phyloP scores from a whole-genome alignment of 495 filamentous ascomycete genomes.

The Neurospora hispaniola region DNA sequence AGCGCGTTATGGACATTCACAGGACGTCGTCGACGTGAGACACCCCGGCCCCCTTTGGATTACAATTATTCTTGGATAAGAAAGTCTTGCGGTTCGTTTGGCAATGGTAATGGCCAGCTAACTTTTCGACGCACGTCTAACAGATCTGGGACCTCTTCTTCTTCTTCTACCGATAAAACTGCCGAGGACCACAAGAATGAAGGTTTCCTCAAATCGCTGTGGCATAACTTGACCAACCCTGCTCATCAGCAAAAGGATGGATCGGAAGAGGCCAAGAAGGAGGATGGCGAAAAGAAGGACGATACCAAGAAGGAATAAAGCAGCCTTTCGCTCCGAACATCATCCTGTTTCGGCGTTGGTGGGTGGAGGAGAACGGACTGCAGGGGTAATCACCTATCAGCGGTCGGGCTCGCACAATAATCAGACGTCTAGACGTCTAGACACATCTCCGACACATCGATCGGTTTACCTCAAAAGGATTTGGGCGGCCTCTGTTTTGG shows the following conservation, averaged over 20 bases:
- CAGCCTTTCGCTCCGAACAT: not conserved
- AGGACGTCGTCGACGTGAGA: conserved; percentile 13
- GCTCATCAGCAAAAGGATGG: conserved; percentile 32
- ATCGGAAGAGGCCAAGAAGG: conserved; percentile 10
- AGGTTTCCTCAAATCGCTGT: conserved; percentile 79
- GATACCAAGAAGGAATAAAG: conserved; percentile 40
- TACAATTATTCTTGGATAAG: not conserved
- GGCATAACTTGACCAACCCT: conserved; percentile 75
- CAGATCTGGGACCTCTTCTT: conserved; percentile 3
- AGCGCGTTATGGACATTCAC: conserved; percentile 65
- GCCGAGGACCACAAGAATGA: conserved; percentile 48
- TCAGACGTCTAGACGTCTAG: not conserved
- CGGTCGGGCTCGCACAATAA: not conserved
- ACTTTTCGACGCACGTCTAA: not conserved
- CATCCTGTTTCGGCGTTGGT: not conserved
- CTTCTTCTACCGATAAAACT: not conserved
- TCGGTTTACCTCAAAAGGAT: not conserved
- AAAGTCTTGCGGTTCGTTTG: not conserved
- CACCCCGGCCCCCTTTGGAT: conserved; percentile 8
- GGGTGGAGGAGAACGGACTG: not conserved
- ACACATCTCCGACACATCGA: not conserved
- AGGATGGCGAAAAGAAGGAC: conserved; percentile 28
- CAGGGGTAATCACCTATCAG: not conserved
- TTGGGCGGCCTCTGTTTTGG: not conserved
- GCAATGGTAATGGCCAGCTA: not conserved